Percentiles rank a stretch among this genome's conserved stretches.
These are phyloP conservation scores for Tolypocladium inflatum DNA, from an alignment of 2,329 filamentous ascomycete genomes.

Conservation along the genomic window DNA sequence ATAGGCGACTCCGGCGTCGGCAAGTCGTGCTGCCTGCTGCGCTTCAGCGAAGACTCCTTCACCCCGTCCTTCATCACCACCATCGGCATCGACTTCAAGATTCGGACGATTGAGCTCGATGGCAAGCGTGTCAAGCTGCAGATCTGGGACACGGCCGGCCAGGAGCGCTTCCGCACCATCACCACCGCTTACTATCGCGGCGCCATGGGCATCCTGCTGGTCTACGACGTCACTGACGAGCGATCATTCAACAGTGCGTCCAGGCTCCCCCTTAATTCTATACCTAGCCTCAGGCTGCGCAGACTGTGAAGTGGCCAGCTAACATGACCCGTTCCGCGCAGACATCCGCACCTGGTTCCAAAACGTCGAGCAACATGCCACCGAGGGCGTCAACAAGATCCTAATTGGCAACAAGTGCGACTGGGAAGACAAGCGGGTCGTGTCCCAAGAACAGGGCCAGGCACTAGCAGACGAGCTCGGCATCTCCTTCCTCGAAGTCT, in stretches of 20 bases:
- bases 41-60: constrained; percentile 96
- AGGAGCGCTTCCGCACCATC: constrained; percentile 97
- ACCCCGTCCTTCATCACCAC: constrained; percentile 97
- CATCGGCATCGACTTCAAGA: constrained; percentile 99
- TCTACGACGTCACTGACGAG: constrained; percentile 98
- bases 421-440: constrained; percentile 97
- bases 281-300: background rate
- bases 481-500: constrained; percentile 97
- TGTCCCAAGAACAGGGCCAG: constrained; percentile 89
- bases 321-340: constrained; percentile 25
- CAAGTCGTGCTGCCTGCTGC: constrained; percentile 93
- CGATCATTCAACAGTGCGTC: constrained; percentile 84
- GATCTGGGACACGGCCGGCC: constrained; percentile 98
- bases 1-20: constrained; percentile 95
- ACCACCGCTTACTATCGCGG: constrained; percentile 98
- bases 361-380: constrained; percentile 96
- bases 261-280: background rate
- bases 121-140: constrained; percentile 98
- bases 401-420: constrained; percentile 99
- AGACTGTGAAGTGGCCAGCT: background rate
- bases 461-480: constrained; percentile 89
- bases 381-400: constrained; percentile 98
- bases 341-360: constrained; percentile 99
- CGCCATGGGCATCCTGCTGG: constrained; percentile 94
- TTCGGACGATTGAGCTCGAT: constrained; percentile 96